Evolutionary conservation across 1,139 yeast genomes (phyloP).

Genomic region (Sugiyamaella novakii): DNA sequence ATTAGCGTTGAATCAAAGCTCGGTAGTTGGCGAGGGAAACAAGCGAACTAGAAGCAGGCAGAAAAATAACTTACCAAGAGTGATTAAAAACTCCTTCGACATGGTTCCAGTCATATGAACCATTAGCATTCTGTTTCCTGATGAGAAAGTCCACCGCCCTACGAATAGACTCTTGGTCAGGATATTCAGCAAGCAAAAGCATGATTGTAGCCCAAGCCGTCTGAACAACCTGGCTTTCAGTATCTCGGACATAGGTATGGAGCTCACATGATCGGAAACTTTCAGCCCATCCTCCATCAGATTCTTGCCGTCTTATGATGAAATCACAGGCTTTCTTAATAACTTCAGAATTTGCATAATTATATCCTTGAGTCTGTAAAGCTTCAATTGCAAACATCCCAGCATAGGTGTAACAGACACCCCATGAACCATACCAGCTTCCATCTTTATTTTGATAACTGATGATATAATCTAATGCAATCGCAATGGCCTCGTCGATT

Average conservation of each 20-base stretch:
- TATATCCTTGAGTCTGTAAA: constrained; percentile 64
- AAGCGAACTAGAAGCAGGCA: too few species aligned
- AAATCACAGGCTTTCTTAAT: constrained; percentile 85
- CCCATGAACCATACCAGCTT: constrained; percentile 99
- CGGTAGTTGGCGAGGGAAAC: too few species aligned
- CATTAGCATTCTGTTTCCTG: constrained; percentile 67
- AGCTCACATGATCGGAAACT: constrained; percentile 66
- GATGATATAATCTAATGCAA: constrained; percentile 74
- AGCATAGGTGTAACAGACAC: constrained; percentile 93
- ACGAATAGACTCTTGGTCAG: constrained; percentile 62
- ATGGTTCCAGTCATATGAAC: constrained; percentile 85
- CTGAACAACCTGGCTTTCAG: constrained; percentile 75
- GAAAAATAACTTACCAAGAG: constrained; percentile 46
- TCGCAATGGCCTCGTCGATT: constrained; percentile 64
- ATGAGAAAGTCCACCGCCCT: constrained; percentile 67
- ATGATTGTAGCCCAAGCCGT: constrained; percentile 94
- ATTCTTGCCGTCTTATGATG: constrained; percentile 68
- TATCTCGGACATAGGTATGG: constrained; percentile 70
- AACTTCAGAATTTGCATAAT: constrained; percentile 59
- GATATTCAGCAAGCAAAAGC: constrained; percentile 77
- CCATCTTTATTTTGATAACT: constrained; percentile 76
- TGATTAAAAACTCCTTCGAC: constrained; percentile 97
- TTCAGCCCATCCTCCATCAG: constrained; percentile 98
- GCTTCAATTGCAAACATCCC: constrained; percentile 99
- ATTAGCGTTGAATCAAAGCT: constrained; percentile 8